Evolutionary conservation across 1,284 basidiomycete genomes (phyloP), one percentile per base, ranked within the genome.

Genomic region (Malassezia vespertilionis): DNA sequence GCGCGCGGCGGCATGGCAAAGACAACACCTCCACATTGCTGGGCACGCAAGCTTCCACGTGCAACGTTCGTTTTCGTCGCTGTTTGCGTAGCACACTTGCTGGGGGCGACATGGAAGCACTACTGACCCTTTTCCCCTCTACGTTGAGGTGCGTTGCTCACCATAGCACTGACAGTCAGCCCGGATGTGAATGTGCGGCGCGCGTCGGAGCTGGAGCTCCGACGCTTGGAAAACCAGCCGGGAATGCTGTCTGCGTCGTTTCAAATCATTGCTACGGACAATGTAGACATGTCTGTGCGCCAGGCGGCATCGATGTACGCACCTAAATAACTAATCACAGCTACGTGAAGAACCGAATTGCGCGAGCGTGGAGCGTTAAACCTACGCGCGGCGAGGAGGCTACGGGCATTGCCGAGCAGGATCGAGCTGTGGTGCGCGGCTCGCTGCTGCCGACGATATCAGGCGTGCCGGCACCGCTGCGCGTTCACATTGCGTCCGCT

Each of bases 301-400:
- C 67, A 68, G 44, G 67, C 67, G 1, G 57, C 65, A 9, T 53
- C 67, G 18, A 61, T 70, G 37, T 60, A 51, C 47, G 52, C 46
- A 10, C 11, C 27, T 17, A 4, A 31, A 1, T 27, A 3, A 21
- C 30, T 33, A 23, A 24, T 33, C 15, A 20, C 52, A 56, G 52
- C 49, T 65, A 68, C 53, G 49, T 63, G 22, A 70, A 70, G 54
- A 70, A 70, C 49, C 63, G 67, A 36, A 55, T 69, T 9, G 45
- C 58, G 9, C 40, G 55, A 3, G 52, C 57, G 17, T 70, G 67
- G 67, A 65, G 67, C 35, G 20, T 46, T n/a, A 33, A 44, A 10
- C 38, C 52, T 3, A 44, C 40, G 15, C 46, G 54, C 15, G 39
- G 44, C 14, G 51, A 24, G 18, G 47, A 52, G 12, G 14, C 43